Evolutionary conservation across 257 asterid species (phyloP), one percentile per base, ranked within the genome.

Genomic region (Lavandula angustifolia): DNA sequence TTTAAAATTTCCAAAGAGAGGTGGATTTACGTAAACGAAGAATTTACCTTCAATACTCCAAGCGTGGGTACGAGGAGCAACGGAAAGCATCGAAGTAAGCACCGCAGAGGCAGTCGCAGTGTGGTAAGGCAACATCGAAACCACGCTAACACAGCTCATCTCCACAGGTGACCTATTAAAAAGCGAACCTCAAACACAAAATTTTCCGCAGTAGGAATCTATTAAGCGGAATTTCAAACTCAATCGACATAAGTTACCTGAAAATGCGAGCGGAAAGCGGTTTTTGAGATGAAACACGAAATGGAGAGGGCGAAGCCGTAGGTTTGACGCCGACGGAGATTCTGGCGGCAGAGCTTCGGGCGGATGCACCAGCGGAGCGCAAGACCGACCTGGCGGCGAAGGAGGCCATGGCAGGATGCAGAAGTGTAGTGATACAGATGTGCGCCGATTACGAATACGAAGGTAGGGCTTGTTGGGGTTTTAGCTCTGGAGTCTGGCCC

Each of bases 81-180:
- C 91, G 6, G 97, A 81, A 16, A 92, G 89, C 98, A 92, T 84
- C 9, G 98, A 89, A 72, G 82, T 92, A 53, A 92, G 86, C 72
- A 89, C 60, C 10, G 97, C 89, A 17, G 96, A 82, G 68, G 98
- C 97, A 11, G 98, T 89, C 1, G 95, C 96, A 11, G 91, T 71
- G 76, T 92, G 97, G 75, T 89, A 85, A 6, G 98, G 98, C 73
- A 92, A 71, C 96, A 89, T 85, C 71, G 94, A 82, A 41, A 70
- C 81, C 65, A 75, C 81, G 47, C 78, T 71, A 47, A 84, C 87
- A 60, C 87, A 50, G 71, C 95, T 79, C 89, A 85, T 57, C 77
- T 85, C 96, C 76, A 85, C 88, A 6, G 95, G 96, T 10, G 90
- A 81, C 80, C 98, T 88, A 64, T 18, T 18, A 18, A 53, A 54